Evolutionary conservation across 352 stramenopile genomes (phyloP), one percentile per base, ranked within the genome.

Genomic region (Phytophthora hybrid): DNA sequence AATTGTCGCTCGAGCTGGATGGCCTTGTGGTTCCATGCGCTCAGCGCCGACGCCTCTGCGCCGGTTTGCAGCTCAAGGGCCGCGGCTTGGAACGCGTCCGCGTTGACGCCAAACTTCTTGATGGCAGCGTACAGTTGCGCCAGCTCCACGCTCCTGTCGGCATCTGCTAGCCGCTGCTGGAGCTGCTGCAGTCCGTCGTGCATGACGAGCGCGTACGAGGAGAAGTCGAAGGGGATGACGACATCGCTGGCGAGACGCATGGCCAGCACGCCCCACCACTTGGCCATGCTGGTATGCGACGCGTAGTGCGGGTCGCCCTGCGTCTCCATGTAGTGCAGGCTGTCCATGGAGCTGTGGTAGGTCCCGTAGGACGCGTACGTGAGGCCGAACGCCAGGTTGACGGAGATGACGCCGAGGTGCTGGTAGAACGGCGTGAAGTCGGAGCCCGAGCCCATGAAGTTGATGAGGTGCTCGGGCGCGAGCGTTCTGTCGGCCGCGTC

Each of bases 291-390:
- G 0, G 66, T 66, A 67, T 93, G 82, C 5, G 81, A 80, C 16
- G 63, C 69, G 68, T 87, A 94, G 39, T 78, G 59, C 51, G 88
- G 86, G 51, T 94, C 88, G 1, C 69, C 86, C 8, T 79, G 63
- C 7, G 37, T 86, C 46, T 93, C 83, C 53, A 90, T 76, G 73
- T 88, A 97, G 53, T 69, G 76, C 60, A 95, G 72, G 51, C 78
- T 93, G 74, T 97, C 91, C 79, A 95, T 97, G 21, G 90, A 81
- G 63, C 77, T 92, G 76, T 97, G 91, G 74, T 97, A 96, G 16
- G 80, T 76, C 21, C 89, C 89, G 77, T 96, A 95, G 0, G 53
- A 66, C 9, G 59, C 72, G 32, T 66, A 59, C 16, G 26, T 71
- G 21, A 76, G n/a, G 21, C 52, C 55, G 59, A 94, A 95, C 0